Evolutionary conservation across 805 yeast genomes (phyloP).

Genomic region (Scheffersomyces ergatensis): DNA sequence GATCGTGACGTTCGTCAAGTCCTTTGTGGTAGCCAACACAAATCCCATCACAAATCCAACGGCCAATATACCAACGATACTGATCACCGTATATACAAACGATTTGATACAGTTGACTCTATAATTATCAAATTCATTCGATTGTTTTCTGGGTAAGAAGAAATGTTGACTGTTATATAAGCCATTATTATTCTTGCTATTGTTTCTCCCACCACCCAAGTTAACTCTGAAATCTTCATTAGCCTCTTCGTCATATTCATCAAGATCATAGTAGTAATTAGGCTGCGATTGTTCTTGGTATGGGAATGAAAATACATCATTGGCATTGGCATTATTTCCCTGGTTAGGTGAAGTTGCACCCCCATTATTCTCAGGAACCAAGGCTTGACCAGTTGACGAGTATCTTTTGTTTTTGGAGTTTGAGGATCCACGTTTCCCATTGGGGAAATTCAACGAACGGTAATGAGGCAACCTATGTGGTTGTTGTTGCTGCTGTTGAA

Average conservation of each 20-base stretch:
- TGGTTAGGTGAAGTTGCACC: conserved; percentile 1
- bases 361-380: conserved; percentile 7
- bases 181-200: conserved; percentile 10
- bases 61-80: conserved; percentile 52
- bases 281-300: conserved; percentile 26
- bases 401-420: conserved; percentile 31
- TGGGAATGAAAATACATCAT: conserved; percentile 34
- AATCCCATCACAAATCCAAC: conserved; percentile 83
- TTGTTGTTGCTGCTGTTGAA: conserved; percentile 14
- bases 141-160: conserved; percentile 28
- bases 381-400: conserved; percentile 35
- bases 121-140: conserved; percentile 10
- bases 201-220: conserved; percentile 4
- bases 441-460: conserved; percentile 32
- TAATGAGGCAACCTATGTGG: conserved; percentile 35
- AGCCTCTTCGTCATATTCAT: conserved; percentile 37
- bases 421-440: conserved; percentile 12
- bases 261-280: conserved; percentile 34
- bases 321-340: conserved; percentile 10
- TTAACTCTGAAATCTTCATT: conserved; percentile 2
- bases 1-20: conserved; percentile 65
- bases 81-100: conserved; percentile 41
- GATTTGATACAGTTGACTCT: conserved; percentile 23
- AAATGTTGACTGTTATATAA: conserved; percentile 21
- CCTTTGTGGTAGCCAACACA: conserved; percentile 81